Evolutionary conservation across 768 basidiomycete species (phyloP).

Genomic region (Amylocystis lapponica): DNA sequence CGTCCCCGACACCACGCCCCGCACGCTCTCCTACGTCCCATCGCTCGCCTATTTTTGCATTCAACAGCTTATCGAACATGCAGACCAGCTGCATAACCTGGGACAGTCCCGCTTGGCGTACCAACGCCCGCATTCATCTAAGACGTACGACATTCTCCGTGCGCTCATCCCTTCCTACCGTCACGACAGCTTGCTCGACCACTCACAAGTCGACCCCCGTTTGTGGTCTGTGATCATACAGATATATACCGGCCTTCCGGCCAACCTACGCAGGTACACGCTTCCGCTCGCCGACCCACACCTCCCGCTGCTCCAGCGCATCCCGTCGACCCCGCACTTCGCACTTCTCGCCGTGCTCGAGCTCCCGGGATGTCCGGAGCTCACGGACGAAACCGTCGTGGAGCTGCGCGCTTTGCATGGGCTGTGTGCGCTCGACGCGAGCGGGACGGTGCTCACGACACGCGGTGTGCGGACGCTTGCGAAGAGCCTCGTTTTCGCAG

Average conservation of each 20-base stretch:
- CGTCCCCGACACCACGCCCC: not conserved
- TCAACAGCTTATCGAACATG: slow-evolving; percentile 32
- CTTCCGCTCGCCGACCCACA: slow-evolving; percentile 51
- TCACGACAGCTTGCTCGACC: slow-evolving; percentile 1
- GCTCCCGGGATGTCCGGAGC: slow-evolving; percentile 45
- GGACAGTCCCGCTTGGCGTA: slow-evolving; percentile 33
- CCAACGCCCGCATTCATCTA: slow-evolving; percentile 17
- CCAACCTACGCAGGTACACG: slow-evolving; percentile 31
- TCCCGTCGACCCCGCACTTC: slow-evolving; percentile 51
- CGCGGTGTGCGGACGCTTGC: slow-evolving; percentile 50
- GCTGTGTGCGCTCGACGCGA: slow-evolving; percentile 61
- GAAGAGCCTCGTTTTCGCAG: slow-evolving; percentile 38
- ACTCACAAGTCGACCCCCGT: slow-evolving; percentile 41
- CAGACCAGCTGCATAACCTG: slow-evolving; percentile 39
- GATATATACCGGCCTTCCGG: slow-evolving; percentile 49
- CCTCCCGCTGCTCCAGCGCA: slow-evolving; percentile 50
- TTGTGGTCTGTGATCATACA: slow-evolving; percentile 62
- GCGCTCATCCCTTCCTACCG: slow-evolving; percentile 33
- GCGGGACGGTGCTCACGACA: slow-evolving; percentile 43
- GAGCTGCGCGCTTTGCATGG: slow-evolving; percentile 46
- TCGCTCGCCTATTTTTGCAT: slow-evolving; percentile 52
- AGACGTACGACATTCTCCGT: slow-evolving; percentile 30
- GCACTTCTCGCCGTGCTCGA: slow-evolving; percentile 61
- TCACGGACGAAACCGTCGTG: slow-evolving; percentile 53
- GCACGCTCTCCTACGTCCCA: slow-evolving; percentile 31